Conservation (phyloP, 129 eudicot species). For the Erigeron canadensis region DNA sequence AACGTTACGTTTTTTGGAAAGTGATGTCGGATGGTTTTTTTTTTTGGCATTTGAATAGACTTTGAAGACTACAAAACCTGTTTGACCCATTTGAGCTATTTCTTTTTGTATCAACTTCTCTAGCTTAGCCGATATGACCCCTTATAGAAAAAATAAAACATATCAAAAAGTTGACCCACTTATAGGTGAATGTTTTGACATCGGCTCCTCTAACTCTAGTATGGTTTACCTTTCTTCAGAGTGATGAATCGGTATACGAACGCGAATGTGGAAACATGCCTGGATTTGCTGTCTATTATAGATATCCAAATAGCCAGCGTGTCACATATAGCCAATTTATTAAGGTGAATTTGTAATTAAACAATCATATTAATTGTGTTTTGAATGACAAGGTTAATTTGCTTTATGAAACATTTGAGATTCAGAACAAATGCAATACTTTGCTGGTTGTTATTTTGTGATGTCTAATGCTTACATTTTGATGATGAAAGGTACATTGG, state of each 20-base stretch:
- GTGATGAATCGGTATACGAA: conserved; percentile 92
- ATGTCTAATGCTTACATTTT: conserved; percentile 15
- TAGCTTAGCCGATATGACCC: too few species aligned
- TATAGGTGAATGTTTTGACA: conserved; percentile 1
- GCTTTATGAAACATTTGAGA: neutral
- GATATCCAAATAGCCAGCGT: conserved; percentile 98
- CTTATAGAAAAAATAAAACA: neutral
- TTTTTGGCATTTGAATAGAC: too few species aligned
- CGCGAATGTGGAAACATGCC: conserved; percentile 99
- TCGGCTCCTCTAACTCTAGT: neutral
- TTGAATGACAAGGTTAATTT: neutral
- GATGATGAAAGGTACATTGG: conserved; percentile 84
- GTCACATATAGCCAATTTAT: conserved; percentile 91
- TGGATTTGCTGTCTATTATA: conserved; percentile 96
- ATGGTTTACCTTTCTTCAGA: conserved; percentile 42
- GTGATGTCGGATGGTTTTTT: too few species aligned
- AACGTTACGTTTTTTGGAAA: too few species aligned
- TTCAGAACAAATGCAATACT: too few species aligned
- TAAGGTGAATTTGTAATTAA: conserved; percentile 53
- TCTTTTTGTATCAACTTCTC: too few species aligned
- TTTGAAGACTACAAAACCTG: too few species aligned
- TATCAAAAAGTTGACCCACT: neutral
- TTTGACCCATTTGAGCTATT: too few species aligned
- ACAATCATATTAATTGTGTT: neutral
- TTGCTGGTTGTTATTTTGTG: neutral